A percentile compares a stretch with the other conserved stretches of the same genome.
These are phyloP conservation scores for Ogataea degrootiae DNA, from an alignment of 805 yeast species.

Conservation along the genomic window DNA sequence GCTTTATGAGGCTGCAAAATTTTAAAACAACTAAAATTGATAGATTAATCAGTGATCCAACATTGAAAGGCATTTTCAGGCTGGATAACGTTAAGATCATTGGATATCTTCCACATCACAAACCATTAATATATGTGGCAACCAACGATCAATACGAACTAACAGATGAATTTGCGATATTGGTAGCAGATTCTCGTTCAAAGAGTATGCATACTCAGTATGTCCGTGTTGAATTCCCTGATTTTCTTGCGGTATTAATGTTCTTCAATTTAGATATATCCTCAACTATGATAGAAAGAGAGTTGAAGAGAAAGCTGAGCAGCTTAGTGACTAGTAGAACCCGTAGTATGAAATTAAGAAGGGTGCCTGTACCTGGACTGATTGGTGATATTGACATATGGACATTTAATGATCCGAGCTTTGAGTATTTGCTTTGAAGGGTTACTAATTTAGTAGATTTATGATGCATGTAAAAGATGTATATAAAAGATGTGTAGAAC, in stretches of 20 bases:
- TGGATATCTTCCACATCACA: slow-evolving; percentile 8
- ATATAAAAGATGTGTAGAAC: too few species aligned
- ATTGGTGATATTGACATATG: background rate
- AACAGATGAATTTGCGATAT: too few species aligned
- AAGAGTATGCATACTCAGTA: background rate
- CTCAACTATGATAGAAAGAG: too few species aligned
- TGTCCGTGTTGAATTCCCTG: background rate
- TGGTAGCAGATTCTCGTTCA: background rate
- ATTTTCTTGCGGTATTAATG: background rate
- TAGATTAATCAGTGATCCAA: background rate
- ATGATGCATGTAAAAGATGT: too few species aligned
- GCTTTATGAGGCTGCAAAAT: background rate
- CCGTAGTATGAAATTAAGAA: background rate
- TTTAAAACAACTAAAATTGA: background rate
- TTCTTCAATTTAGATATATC: background rate
- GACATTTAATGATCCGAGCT: background rate
- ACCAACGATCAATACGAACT: too few species aligned
- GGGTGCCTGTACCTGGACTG: background rate
- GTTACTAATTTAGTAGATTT: too few species aligned
- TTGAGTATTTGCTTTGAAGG: background rate
- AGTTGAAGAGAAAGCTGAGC: too few species aligned
- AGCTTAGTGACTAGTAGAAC: background rate
- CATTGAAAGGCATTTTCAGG: background rate
- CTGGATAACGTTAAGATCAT: slow-evolving; percentile 3
- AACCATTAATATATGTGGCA: background rate